Conservation (phyloP, 805 yeast genomes). For the Candida taoyuanica region DNA sequence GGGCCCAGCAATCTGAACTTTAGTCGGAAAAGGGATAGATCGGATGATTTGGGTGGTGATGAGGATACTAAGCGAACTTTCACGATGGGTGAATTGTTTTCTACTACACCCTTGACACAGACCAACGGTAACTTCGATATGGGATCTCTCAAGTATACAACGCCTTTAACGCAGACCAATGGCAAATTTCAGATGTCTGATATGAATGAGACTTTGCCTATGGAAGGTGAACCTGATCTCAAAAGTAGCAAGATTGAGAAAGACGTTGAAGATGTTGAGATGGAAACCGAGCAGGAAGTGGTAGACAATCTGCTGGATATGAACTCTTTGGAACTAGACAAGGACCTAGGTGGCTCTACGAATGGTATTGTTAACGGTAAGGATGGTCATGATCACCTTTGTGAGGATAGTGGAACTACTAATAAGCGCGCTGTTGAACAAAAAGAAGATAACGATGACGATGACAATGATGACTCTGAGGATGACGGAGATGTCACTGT, state of each 20-base stretch:
- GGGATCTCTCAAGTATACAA: conserved; percentile 1
- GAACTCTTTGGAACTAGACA: neutral
- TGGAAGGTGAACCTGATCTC: neutral
- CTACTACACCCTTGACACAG: conserved; percentile 3
- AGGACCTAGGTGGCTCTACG: neutral
- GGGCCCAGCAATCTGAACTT: no score
- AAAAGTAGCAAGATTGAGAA: neutral
- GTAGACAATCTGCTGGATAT: neutral
- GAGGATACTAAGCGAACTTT: no score
- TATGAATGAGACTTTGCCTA: neutral
- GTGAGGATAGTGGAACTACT: no score
- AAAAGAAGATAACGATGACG: no score
- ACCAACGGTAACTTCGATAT: conserved; percentile 1
- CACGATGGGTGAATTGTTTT: conserved; percentile 3
- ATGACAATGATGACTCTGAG: no score
- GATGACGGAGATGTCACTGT: no score
- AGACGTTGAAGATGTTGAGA: neutral
- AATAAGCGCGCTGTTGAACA: no score
- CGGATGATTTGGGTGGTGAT: no score
- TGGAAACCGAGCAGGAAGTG: neutral
- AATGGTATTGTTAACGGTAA: no score
- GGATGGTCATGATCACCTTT: no score
- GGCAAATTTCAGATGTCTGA: conserved; percentile 7
- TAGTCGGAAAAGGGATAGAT: no score
- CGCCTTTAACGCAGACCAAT: conserved; percentile 4